Base-by-base conservation (phyloP, 805 yeast species). In the Torulaspora delbrueckii region DNA sequence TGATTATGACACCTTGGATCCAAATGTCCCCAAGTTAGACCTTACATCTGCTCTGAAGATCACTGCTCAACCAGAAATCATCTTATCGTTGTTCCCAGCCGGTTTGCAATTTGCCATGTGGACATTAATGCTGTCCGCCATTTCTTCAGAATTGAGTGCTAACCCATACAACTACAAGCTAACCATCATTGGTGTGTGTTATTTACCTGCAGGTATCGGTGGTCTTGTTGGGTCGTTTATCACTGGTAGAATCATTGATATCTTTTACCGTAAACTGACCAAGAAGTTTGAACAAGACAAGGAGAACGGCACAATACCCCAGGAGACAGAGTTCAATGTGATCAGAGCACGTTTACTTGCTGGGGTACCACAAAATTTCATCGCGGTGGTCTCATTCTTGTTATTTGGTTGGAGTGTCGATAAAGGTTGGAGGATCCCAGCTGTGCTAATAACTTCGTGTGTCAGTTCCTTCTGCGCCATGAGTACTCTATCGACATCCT, bases 361-460 rank as follows among this genome's bases (percentile, higher is more conserved):
- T 6, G 66, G 70, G 7, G 46, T 73, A 31, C 79, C 85, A 4
- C 70, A 77, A 9, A 61, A 66, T 30, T 45, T 70, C 5, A 41
- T 75, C 2, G 59, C 76, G 1, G 64, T 70, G 10, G 66, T 66
- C 0, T 70, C 76, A 1, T 58, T 78, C 2, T 47, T 82, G 1
- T 64, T 79, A 38, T 84, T 78, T 62, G 95, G 93, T 2, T 86
- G 95, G 95, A 77, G 85, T 51, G 59, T 86, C 6, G 73, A 81
- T 32, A 63, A 69, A 36, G 65, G 70, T 22, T 71, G 74, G 44
- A 65, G 70, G 40, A 69, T 81, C 30, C 70, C 81, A 0, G 77
- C 78, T 0, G 76, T 83, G 7, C 65, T 86, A 7, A 71, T 86
- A 3, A 69, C 79, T 44, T 70, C 83, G 1, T 77, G 75, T 47